These are phyloP conservation scores for Termitomyces sp. DNA, from an alignment of 768 basidiomycete species.

Conservation along the genomic window DNA sequence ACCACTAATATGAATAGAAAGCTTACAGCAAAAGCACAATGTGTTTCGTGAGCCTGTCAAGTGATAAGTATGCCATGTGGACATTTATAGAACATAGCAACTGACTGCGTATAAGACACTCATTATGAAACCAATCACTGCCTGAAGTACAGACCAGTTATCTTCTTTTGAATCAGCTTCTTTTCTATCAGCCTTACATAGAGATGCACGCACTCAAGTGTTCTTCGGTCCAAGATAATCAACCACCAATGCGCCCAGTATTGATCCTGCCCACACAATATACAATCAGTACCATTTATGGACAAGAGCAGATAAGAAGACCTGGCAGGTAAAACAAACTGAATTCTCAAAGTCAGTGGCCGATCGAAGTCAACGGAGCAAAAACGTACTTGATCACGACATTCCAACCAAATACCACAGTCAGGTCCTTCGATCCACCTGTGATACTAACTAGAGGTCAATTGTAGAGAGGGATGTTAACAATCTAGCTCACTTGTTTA, in stretches of 20 bases:
- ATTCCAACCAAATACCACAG: slow-evolving; percentile 75
- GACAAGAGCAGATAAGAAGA: neutral
- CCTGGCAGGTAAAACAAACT: slow-evolving; percentile 38
- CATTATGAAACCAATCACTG: slow-evolving; percentile 82
- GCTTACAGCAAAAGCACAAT: slow-evolving; percentile 72
- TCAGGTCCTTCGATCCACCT: slow-evolving; percentile 43
- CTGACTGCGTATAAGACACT: slow-evolving; percentile 66
- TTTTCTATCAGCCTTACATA: slow-evolving; percentile 1
- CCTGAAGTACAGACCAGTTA: slow-evolving; percentile 62
- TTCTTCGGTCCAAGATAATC: slow-evolving; percentile 72
- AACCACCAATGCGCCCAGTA: slow-evolving; percentile 71
- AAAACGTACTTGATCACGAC: slow-evolving; percentile 70
- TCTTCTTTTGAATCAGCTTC: slow-evolving; percentile 29
- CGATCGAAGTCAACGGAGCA: neutral
- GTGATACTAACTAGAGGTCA: slow-evolving; percentile 42
- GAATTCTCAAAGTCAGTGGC: neutral
- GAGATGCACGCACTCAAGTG: slow-evolving; percentile 49
- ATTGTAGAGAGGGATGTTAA: neutral
- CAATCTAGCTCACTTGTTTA: slow-evolving; percentile 42
- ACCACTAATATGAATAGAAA: neutral
- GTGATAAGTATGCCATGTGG: neutral
- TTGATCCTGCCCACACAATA: slow-evolving; percentile 53
- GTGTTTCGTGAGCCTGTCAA: slow-evolving; percentile 44
- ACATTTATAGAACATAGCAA: neutral
- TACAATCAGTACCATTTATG: slow-evolving; percentile 25